Evolutionary conservation across 2,329 filamentous ascomycete species (phyloP), one percentile per base, ranked within the genome.

Genomic region (Colletotrichum gloeosporioides): DNA sequence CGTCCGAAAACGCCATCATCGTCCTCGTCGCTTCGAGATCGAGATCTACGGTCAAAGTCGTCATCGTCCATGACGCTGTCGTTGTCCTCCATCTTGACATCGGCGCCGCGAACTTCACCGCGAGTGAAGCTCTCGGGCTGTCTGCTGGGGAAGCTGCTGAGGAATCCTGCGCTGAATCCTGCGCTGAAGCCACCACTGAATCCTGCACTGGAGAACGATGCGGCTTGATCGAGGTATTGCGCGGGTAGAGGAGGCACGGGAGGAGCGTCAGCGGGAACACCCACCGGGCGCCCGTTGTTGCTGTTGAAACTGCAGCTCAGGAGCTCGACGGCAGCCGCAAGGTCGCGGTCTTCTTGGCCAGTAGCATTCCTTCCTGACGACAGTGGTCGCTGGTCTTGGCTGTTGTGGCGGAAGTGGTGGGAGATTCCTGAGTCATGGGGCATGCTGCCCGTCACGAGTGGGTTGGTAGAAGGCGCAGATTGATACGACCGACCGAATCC

Each of bases 1-100:
- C 92, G 92, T 73, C 96, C 96, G 88, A 99, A 99, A 81, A 99
- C 94, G 82, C 96, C 96, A 79, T 98, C 96, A 79, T 99, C 96
- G 78, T 98, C 96, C 80, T 98, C 96, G 80, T 98, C 95, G 84
- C 93, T 94, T 77, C 94, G 91, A 67, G 91, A 91, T 71, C 91
- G 90, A 66, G 89, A 90, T 71, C 87, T 89, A 80, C 87, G 86
- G 81, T 92, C 92, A 75, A 93, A 91, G 77, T 94, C 92, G 79
- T 93, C 92, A 71, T 95, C 93, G 78, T 92, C 92, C 80, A 89
- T 88, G 78, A 90, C 88, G 84, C 89, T 91, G 65, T 92, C 91
- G 78, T 90, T 93, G 74, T 92, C 92, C 79, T 93, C 91, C 89
- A 93, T 94, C 85, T 92, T 93, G 73, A 94, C 90, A 80, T 94